These are phyloP conservation scores for Paramyrothecium sp. DNA, from an alignment of 2,329 filamentous ascomycete genomes.

Conservation along the genomic window DNA sequence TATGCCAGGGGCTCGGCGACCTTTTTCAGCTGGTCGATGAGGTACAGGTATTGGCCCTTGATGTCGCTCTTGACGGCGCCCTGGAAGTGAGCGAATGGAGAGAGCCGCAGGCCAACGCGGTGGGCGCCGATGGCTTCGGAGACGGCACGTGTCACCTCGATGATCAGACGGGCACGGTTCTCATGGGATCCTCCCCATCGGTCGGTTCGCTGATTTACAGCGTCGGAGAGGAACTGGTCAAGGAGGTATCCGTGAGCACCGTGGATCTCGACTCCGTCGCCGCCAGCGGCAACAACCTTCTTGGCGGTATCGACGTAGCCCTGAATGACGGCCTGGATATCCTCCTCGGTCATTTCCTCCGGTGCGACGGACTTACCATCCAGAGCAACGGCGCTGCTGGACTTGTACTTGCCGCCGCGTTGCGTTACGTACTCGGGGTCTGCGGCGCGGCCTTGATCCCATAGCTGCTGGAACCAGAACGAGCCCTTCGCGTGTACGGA, in stretches of 20 bases:
- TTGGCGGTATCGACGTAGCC: conserved; percentile 50
- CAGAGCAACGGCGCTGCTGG: conserved; percentile 17
- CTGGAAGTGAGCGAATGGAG: conserved; percentile 24
- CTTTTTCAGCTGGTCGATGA: conserved; percentile 23
- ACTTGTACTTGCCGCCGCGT: conserved; percentile 23
- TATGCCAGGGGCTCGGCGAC: conserved; percentile 24
- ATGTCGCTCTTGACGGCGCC: conserved; percentile 16
- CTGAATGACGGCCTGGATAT: conserved; percentile 59
- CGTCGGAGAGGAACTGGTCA: conserved; percentile 51
- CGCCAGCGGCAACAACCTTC: conserved; percentile 55
- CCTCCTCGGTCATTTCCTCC: conserved; percentile 58
- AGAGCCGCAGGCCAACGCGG: conserved; percentile 38
- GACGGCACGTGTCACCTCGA: conserved; percentile 41
- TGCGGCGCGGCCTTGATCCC: conserved; percentile 18
- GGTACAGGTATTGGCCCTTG: conserved; percentile 17
- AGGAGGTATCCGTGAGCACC: conserved; percentile 55
- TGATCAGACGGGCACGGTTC: conserved; percentile 43
- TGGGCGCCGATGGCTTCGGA: conserved; percentile 29
- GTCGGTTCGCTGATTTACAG: conserved; percentile 41
- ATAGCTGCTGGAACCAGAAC: conserved; percentile 24
- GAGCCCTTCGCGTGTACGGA: conserved; percentile 25
- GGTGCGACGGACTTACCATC: conserved; percentile 28
- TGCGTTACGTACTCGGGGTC: conserved; percentile 14
- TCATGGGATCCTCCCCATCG: conserved; percentile 48
- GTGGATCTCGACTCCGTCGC: conserved; percentile 61